Evolutionary conservation across 306 rosid genomes (phyloP).

Genomic region (Medicago arabica): DNA sequence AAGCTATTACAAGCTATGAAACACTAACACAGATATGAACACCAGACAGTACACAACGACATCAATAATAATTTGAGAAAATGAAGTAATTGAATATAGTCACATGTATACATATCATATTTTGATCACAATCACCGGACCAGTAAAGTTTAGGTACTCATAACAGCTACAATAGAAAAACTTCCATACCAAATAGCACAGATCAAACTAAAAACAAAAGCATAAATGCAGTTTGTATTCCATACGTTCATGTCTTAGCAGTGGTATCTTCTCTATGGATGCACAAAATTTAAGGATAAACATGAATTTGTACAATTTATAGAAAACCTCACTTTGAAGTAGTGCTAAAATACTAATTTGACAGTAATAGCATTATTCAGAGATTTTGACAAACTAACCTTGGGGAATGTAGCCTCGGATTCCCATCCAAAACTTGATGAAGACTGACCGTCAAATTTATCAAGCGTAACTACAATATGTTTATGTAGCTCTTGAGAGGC

Average conservation of each 20-base stretch:
- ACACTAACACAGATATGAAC: background rate
- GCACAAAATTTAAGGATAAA: background rate
- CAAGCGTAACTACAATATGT: conserved; percentile 50
- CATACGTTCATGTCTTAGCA: background rate
- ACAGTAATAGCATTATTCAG: conserved; percentile 14
- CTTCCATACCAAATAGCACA: too few relatives aligned
- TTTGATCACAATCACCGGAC: too few relatives aligned
- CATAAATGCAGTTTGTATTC: background rate
- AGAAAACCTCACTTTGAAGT: background rate
- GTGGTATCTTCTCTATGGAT: background rate
- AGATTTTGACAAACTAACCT: conserved; percentile 56
- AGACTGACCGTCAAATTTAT: conserved; percentile 41
- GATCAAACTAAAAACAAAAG: too few relatives aligned
- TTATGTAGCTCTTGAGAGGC: conserved; percentile 61
- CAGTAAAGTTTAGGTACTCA: too few relatives aligned
- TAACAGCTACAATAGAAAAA: too few relatives aligned
- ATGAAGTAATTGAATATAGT: background rate
- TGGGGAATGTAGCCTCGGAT: conserved; percentile 63
- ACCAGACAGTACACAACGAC: background rate
- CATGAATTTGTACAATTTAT: background rate
- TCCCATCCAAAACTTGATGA: conserved; percentile 77
- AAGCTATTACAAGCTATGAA: background rate
- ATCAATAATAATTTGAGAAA: background rate
- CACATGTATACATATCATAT: background rate
- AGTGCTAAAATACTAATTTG: background rate